These are phyloP conservation scores for Pezicula carpinea DNA, from an alignment of 2,329 filamentous ascomycete species.

Conservation along the genomic window DNA sequence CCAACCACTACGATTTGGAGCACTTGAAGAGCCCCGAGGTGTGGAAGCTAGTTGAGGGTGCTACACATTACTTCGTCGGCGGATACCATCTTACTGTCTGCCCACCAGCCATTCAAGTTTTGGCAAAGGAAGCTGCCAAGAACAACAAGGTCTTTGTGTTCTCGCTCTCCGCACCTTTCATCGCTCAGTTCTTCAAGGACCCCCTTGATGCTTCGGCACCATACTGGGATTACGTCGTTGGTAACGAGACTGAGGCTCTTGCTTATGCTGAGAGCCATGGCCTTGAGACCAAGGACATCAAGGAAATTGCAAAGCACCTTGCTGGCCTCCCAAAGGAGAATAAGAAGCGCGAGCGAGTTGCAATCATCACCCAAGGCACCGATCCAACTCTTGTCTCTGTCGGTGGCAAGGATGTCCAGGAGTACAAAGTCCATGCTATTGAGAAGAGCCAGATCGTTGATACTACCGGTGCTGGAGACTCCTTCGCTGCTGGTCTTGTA, in stretches of 20 bases:
- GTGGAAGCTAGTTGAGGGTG: constrained; percentile 87
- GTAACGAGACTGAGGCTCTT: constrained; percentile 92
- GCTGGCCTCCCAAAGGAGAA: constrained; percentile 93
- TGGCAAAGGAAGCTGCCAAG: constrained; percentile 83
- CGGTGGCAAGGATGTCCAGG: constrained; percentile 66
- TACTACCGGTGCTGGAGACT: constrained; percentile 95
- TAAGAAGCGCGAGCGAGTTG: constrained; percentile 73
- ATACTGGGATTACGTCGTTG: constrained; percentile 95
- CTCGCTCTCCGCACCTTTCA: constrained; percentile 92
- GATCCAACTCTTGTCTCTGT: constrained; percentile 82
- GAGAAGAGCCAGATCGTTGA: constrained; percentile 78
- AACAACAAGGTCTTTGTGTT: constrained; percentile 91
- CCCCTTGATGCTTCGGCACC: constrained; percentile 78
- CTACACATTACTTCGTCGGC: constrained; percentile 86
- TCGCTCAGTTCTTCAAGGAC: constrained; percentile 97
- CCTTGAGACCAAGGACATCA: constrained; percentile 70
- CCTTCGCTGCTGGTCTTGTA: constrained; percentile 90
- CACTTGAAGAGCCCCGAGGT: constrained; percentile 88
- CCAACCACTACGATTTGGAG: constrained; percentile 94
- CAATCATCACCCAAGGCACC: constrained; percentile 93
- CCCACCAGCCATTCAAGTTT: constrained; percentile 81
- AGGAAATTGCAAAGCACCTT: constrained; percentile 79
- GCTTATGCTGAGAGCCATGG: constrained; percentile 81
- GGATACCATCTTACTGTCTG: constrained; percentile 98
- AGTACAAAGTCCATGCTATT: constrained; percentile 79